phyloP scores from a whole-genome alignment of 2,329 filamentous ascomycete genomes.

The Cephalotrichum gorgonifer region DNA sequence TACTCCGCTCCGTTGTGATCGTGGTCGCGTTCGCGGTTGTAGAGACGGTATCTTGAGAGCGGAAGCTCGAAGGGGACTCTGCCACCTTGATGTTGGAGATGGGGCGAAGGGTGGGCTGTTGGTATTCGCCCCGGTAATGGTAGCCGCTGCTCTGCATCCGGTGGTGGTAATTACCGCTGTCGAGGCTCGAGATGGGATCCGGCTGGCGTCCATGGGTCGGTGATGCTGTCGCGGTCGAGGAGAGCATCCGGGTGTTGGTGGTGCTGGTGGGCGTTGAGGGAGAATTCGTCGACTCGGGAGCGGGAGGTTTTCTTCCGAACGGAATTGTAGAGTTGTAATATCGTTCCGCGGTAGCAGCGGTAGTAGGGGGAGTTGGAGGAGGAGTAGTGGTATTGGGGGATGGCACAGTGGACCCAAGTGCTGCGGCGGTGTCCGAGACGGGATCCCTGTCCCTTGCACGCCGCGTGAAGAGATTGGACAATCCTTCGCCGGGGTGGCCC shows the following conservation, averaged over 20 bases:
- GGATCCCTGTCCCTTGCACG: not conserved
- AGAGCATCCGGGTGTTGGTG: not conserved
- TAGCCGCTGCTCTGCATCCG: not conserved
- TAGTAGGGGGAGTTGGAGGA: not conserved
- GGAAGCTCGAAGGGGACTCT: slow-evolving; percentile 44
- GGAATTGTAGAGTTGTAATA: no score
- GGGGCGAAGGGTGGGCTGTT: no score
- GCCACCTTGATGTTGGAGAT: slow-evolving; percentile 40
- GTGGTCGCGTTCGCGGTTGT: slow-evolving; percentile 43
- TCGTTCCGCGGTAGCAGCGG: no score
- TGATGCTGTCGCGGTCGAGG: not conserved
- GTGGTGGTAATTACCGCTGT: not conserved
- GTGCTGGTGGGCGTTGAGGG: no score
- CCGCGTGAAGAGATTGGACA: not conserved
- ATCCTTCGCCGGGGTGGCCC: not conserved
- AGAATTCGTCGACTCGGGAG: no score
- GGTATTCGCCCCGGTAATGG: not conserved
- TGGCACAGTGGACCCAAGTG: not conserved
- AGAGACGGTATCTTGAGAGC: slow-evolving; percentile 44
- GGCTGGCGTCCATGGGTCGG: not conserved
- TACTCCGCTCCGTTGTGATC: slow-evolving; percentile 68
- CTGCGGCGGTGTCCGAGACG: no score
- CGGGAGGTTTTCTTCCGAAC: no score
- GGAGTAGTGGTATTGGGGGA: not conserved
- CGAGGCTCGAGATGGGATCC: no score